Evolutionary conservation across 2,329 filamentous ascomycete genomes (phyloP), one percentile per base, ranked within the genome.

Genomic region (Penicillium griseofulvum): DNA sequence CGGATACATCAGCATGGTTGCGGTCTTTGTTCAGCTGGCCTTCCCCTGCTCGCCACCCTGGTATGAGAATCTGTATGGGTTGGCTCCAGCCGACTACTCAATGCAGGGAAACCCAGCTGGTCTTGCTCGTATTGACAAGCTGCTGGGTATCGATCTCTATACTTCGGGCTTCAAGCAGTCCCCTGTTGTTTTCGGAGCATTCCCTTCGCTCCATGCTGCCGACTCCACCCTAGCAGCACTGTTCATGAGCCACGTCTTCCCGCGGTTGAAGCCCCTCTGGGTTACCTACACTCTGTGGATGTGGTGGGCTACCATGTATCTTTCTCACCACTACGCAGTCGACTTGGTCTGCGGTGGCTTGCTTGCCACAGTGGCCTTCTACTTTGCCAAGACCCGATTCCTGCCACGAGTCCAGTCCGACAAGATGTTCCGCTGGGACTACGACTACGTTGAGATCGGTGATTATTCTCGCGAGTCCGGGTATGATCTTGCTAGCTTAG

Each of bases 261-360:
- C 93, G 5, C 86, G 85, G 58, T 83, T 95, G 63, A 86, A 89
- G 63, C 85, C 87, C 12, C 76, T 94, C 50, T 96, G 95, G 75
- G 83, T 92, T 60, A 81, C 83, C 61, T 97, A 97, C 74, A 88
- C 89, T 42, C 83, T 89, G 70, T 97, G 93, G 93, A 87, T 97
- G 67, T 97, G 91, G 90, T 97, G 93, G 91, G 89, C 92, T 12
- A 97, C 93, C 64, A 96, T 97, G 91, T 97, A 97, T 71, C 84
- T 97, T 49, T 95, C 90, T 68, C 93, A 97, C 76, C 93, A 97
- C 78, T 97, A 97, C 71, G 93, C 92, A 31, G 89, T 97, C 38
- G 93, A 97, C 73, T 81, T 97, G 48, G 90, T 97, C 26, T 90
- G 84, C 34, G 93, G 93, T 64, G 91, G 88, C 71, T 80, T 96